These are phyloP conservation scores for Arachis hypogaea DNA, from an alignment of 306 rosid species.

Conservation along the genomic window DNA sequence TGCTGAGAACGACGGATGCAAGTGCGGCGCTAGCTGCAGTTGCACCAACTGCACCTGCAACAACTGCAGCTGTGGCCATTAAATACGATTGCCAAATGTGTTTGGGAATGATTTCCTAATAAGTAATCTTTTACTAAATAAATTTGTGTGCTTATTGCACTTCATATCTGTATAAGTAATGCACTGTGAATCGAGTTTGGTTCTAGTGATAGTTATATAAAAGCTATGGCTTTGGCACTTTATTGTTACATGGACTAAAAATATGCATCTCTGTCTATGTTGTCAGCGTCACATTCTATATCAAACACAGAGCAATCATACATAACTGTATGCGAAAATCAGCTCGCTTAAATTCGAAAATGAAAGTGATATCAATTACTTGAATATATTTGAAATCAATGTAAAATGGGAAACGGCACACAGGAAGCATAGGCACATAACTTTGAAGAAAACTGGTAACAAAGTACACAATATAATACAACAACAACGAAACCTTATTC, in stretches of 20 bases:
- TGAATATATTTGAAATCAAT: constrained; percentile 21
- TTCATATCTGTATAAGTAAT: constrained; percentile 29
- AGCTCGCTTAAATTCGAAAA: background rate
- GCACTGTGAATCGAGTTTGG: constrained; percentile 23
- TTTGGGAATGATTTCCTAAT: constrained; percentile 27
- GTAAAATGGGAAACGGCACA: background rate
- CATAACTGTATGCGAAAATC: background rate
- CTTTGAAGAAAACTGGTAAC: background rate
- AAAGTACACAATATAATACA: background rate
- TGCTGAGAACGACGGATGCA: constrained; percentile 78
- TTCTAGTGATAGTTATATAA: constrained; percentile 23
- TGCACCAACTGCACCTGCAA: constrained; percentile 60
- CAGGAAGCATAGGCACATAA: background rate
- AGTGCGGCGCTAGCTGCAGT: constrained; percentile 66
- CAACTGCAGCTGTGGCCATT: constrained; percentile 66
- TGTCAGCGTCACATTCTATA: background rate
- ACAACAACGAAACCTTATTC: background rate
- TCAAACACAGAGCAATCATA: background rate
- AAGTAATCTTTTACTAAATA: constrained; percentile 46
- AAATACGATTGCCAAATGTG: constrained; percentile 36
- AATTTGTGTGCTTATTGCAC: constrained; percentile 27
- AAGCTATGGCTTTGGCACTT: constrained; percentile 34
- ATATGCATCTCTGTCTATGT: background rate
- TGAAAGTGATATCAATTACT: background rate
- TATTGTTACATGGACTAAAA: constrained; percentile 31